Evolutionary conservation across 192 early-diverging fungal species (phyloP), one percentile per base, ranked within the genome.

Genomic region (Coemansia sp.): DNA sequence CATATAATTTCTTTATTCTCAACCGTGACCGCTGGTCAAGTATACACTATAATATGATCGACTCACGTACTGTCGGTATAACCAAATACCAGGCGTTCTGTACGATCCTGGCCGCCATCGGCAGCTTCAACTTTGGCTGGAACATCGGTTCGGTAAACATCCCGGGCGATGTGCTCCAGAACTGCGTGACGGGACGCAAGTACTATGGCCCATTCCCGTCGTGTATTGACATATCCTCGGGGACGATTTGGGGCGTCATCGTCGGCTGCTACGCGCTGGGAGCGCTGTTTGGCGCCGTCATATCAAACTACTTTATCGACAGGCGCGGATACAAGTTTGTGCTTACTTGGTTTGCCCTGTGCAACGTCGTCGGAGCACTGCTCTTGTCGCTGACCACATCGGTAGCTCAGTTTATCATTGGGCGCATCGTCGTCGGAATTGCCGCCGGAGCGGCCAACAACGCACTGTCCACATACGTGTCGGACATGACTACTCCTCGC

Each of bases 401-500:
- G 10, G 67, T 86, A 10, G 67, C 82, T 11, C 87, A 88, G 73
- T 88, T 92, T 57, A 84, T 85, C 66, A 69, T 88, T 62, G 93
- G 91, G 6, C 89, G 93, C 54, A 72, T 92, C 37, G 50, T 91
- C 35, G 82, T 85, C 14, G 93, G 93, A 39, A 71, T 92, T 63
- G 87, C 84, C 2, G 87, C 89, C 16, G 93, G 93, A 23, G 80
- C 89, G 4, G 72, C 79, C 41, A 77, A 74, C 61, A 87, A 85
- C 16, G 83, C 77, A 19, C 70, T 86, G 26, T 84, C 84, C 3
- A 87, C 91, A 16, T 94, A 93, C 59, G 85, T 95, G 19, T 87
- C 87, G 14, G 93, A 94, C 69, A 87, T 94, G 59, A 82, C 90
- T 0, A 92, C 93, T 0, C 83, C 88, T 5, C 80, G 79, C 16